These are phyloP conservation scores for Puccinia coronata DNA, from an alignment of 1,284 basidiomycete genomes.

Conservation along the genomic window DNA sequence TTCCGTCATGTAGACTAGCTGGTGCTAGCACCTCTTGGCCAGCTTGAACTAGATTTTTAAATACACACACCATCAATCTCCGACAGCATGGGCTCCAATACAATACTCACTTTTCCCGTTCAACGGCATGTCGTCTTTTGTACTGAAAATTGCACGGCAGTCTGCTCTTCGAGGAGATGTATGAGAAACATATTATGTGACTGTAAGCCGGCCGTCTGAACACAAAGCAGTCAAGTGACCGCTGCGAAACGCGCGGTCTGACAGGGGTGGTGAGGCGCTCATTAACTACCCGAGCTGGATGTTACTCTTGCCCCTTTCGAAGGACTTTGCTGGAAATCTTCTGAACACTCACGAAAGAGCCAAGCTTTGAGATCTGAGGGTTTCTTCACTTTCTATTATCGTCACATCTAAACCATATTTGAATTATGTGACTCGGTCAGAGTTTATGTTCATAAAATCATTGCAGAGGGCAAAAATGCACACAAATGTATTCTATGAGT, in stretches of 20 bases:
- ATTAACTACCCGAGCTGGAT: background rate
- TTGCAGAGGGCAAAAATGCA: too few relatives aligned
- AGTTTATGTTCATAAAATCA: too few relatives aligned
- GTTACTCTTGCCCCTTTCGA: too few relatives aligned
- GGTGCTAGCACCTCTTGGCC: background rate
- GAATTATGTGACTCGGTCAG: too few relatives aligned
- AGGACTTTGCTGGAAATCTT: too few relatives aligned
- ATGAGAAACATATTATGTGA: background rate
- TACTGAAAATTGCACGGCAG: constrained; percentile 9
- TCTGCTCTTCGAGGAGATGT: background rate
- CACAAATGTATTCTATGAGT: too few relatives aligned
- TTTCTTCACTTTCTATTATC: too few relatives aligned
- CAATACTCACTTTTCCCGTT: too few relatives aligned
- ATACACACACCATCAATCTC: background rate
- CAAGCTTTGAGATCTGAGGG: too few relatives aligned
- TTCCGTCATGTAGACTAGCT: constrained; percentile 74
- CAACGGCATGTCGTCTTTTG: constrained; percentile 49
- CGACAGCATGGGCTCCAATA: constrained; percentile 32
- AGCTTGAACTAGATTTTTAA: background rate
- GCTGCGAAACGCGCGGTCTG: too few relatives aligned
- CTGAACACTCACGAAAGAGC: too few relatives aligned
- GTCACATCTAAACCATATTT: too few relatives aligned
- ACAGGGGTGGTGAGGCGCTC: background rate
- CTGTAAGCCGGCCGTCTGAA: background rate
- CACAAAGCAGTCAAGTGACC: background rate